Base-by-base conservation (phyloP, 148 eudicot species). In the Hydrangea macrophylla region DNA sequence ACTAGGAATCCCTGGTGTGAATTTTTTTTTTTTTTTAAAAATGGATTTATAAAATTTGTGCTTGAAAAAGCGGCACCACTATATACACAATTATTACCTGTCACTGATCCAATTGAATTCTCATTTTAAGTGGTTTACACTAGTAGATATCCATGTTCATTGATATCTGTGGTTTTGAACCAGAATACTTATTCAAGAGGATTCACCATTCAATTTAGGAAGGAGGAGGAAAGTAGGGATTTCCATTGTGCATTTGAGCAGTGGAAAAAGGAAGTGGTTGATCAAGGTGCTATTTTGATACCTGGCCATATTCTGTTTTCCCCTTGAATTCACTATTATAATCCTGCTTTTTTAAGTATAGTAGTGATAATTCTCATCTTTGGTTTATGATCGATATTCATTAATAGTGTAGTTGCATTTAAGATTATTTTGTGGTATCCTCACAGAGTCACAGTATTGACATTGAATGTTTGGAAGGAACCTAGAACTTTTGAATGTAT, bases 171-270 rank as follows among this genome's bases (percentile, higher is more conserved):
- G 12, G 56, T 55, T 80, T 48, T 75, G 42, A 60, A 76, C 59
- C 90, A 88, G 98, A 84, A 78, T 68, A 67, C 78, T 23, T 93
- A 77, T 71, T 88, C 95, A 35, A 85, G 75, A 73, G 98, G 92
- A 51, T 65, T 90, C 71, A 68, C 79, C 32, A 81, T 90, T 67
- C 84, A 76, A 60, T 93, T 93, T 73, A 82, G 81, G 69, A 77
- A 82, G 28, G 88, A 83, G 73, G 90, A 88, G 74, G 95, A 88
- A 76, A 82, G 92, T 79, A 78, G 65, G 56, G 84, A 83, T 45
- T 93, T 93, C 76, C 94, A 88, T 81, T 65, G 55, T 76, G 92
- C 90, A 57, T 88, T 90, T 83, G 90, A 84, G 70, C 87, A 86
- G 74, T 83, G 88, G 92, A 93, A 88, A 76, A 83, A 80, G 74